Percentiles rank a stretch among this genome's conserved stretches.
Evolutionary conservation across 2,329 filamentous ascomycete genomes (phyloP).

Genomic region (Penicillium sp.): DNA sequence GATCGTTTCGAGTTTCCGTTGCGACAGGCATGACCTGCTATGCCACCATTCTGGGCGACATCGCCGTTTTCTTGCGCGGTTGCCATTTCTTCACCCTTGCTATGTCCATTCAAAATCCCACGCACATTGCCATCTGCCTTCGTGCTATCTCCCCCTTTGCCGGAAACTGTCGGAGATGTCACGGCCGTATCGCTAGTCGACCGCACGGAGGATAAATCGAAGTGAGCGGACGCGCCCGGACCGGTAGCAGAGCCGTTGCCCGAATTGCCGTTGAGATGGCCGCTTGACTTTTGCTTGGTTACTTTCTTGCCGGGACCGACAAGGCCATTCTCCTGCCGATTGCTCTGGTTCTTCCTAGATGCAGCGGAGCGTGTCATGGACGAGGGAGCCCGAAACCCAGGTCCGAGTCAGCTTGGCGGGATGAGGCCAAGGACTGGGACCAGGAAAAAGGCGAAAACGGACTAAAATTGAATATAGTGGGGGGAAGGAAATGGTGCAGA

Average conservation of each 20-base stretch:
- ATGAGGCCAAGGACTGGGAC: conserved; percentile 48
- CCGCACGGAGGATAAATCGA: conserved; percentile 42
- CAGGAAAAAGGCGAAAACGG: conserved; percentile 34
- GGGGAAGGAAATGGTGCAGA: conserved; percentile 13
- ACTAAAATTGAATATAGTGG: conserved; percentile 11
- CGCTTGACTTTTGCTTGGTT: conserved; percentile 56
- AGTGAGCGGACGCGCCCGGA: conserved; percentile 37
- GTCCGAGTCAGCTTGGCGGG: conserved; percentile 50
- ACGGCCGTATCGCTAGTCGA: conserved; percentile 37
- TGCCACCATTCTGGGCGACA: conserved; percentile 31
- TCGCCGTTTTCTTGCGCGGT: conserved; percentile 35
- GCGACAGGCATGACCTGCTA: conserved; percentile 30
- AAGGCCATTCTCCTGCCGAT: conserved; percentile 82
- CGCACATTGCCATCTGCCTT: conserved; percentile 38
- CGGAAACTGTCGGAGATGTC: conserved; percentile 26
- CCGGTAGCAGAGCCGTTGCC: conserved; percentile 43
- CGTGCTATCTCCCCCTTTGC: conserved; percentile 28
- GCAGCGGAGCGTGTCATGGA: conserved; percentile 51
- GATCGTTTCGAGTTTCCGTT: conserved; percentile 38
- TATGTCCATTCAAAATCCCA: conserved; percentile 36
- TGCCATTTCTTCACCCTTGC: conserved; percentile 37
- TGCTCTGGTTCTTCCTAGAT: conserved; percentile 62
- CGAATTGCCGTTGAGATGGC: conserved; percentile 52
- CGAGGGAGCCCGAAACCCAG: conserved; percentile 43
- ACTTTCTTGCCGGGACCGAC: conserved; percentile 74